Base-by-base conservation (phyloP, 2,329 filamentous ascomycete species). In the Phialocephala subalpina region DNA sequence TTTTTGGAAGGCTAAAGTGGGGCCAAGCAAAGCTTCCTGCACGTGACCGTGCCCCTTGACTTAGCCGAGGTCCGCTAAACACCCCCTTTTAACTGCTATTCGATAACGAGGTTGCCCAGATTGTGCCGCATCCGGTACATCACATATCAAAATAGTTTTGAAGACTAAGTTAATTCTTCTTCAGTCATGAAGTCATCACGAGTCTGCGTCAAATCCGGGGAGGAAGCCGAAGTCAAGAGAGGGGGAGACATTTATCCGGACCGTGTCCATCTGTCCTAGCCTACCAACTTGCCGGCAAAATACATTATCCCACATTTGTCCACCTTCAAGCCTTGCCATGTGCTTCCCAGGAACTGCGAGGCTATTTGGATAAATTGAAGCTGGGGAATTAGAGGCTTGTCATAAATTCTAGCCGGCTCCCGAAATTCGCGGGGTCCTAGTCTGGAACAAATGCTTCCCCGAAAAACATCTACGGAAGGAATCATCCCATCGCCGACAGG, bases 361-460 rank as follows among this genome's bases (percentile, higher is more conserved):
- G n/a, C 33, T 57, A 40, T 27, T 36, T n/a, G n/a, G 55, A 38
- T 57, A 36, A 57, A 20, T 57, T 18, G 33, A 57, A 57, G 55
- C 33, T 57, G 29, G 35, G 49, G 49, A 53, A 53, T 49, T 33
- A n/a, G 45, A 49, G 20, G n/a, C 45, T 49, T 25, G 45, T 49
- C n/a, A 22, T 9, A 6, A n/a, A 11, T 49, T 49, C 45, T 49
- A 49, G 18, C 45, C 45, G 45, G n/a, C 18, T 49, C 22, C 18
- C 45, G 55, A 57, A 12, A 12, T 22, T 57, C 55, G 55, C 55
- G 55, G 29, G 55, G 29, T 40, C n/a, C 29, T 18, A 38, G 29
- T 57, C 35, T 57, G 55, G 55, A 57, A 14, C 35, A 57, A 57
- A 38, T 25, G 55, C 38, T 57, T 57, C n/a, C 35, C 55, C 55